These are phyloP conservation scores for Pelargonium cotyledonis DNA, from an alignment of 441 rosid genomes.

Conservation along the genomic window DNA sequence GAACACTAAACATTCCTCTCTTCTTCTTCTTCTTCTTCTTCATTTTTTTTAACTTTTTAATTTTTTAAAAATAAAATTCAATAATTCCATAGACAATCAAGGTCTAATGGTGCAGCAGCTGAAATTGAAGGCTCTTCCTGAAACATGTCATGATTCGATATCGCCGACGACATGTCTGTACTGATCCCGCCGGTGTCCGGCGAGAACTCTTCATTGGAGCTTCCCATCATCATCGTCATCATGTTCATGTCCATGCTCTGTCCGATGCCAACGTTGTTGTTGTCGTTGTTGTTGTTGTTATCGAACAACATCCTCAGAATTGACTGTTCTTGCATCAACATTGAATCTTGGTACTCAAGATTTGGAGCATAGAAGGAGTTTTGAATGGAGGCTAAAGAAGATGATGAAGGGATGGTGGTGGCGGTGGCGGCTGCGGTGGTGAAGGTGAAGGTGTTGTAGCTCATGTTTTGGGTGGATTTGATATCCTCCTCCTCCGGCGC, in stretches of 20 bases:
- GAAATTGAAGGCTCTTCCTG: conserved; percentile 18
- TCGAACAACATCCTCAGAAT: conserved; percentile 23
- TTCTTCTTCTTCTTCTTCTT: neutral
- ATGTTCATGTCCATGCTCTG: conserved; percentile 2
- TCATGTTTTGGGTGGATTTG: neutral
- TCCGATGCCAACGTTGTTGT: conserved; percentile 1
- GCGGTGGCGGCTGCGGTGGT: neutral
- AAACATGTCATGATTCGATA: conserved; percentile 20
- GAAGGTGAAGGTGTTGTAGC: neutral
- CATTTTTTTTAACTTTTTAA: too few species aligned
- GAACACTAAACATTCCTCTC: neutral
- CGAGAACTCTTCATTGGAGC: conserved; percentile 20
- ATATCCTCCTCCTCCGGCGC: neutral
- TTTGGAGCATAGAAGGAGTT: conserved; percentile 16
- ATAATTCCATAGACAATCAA: conserved; percentile 30
- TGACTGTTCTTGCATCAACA: conserved; percentile 31
- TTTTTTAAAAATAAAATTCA: conserved; percentile 9
- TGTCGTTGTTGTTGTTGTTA: too few species aligned
- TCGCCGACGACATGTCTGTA: conserved; percentile 6
- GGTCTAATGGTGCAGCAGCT: conserved; percentile 17
- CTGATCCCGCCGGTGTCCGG: conserved; percentile 12
- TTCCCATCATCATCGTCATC: neutral
- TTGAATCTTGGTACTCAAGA: conserved; percentile 19
- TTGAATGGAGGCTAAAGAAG: conserved; percentile 19
- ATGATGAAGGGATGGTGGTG: neutral